Base-by-base conservation (phyloP, 257 asterid genomes). In the Thymus mandschuricus region DNA sequence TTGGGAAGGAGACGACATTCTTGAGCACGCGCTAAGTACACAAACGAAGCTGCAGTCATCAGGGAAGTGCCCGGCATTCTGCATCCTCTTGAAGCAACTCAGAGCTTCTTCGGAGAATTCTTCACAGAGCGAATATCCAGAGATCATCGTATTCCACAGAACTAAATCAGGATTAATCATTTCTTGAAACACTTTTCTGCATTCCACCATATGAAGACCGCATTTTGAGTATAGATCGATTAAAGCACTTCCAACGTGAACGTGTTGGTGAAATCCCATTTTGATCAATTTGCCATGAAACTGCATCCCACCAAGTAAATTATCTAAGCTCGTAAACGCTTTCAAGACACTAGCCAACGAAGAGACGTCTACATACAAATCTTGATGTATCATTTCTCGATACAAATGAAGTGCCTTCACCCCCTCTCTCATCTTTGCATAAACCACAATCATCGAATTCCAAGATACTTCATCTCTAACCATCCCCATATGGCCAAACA, bases 391-490 rank as follows among this genome's bases (percentile, higher is more conserved):
- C 92, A 91, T 85, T 80, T 84, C 89, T 76, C 78, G 88, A 77
- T 89, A 89, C 81, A 91, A 74, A 52, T 69, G 73, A 62, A 91
- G 78, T 5, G 96, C 97, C 68, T 85, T 84, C 57, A 50, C 33
- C 63, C 95, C 97, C 71, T 82, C 71, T 71, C 78, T 84, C 29
- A 75, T 80, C 80, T 86, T 92, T 7, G 89, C 92, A 21, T 87
- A 89, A 0, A 89, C 89, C 51, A 89, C 95, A 56, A 89, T 82
- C 96, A 91, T 91, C 28, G 95, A 80, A 69, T 87, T 91, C 97
- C 97, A 91, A 1, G 97, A 86, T 2, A 91, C 96, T 83, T 80
- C 92, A 52, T 91, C 91, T 79, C 77, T 87, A 67, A 79, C 70
- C 50, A 45, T 75, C 34, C 79, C 88, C 89, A 89, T 87, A 72